Base-by-base conservation (phyloP, 164 flowering plant species). In the Nymphaea colorata region DNA sequence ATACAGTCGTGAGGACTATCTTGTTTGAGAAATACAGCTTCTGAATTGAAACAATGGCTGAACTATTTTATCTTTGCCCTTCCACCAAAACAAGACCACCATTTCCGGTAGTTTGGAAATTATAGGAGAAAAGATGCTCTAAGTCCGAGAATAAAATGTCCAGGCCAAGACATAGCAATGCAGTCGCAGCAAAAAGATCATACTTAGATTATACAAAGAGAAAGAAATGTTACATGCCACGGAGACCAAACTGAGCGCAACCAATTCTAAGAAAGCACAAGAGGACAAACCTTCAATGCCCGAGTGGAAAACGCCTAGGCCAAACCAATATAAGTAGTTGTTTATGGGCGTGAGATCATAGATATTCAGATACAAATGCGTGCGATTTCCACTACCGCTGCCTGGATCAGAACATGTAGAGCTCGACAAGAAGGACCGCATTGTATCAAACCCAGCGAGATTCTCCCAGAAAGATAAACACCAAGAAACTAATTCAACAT, bases 331-430 rank as follows among this genome's bases (percentile, higher is more conserved):
- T 53, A 93, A 81, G 68, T 93, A 93, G 72, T 85, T 83, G 74
- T 90, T 93, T 67, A 86, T 65, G 44, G 92, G 97, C 2, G 98
- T 90, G 42, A 93, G 92, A 84, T 93, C 98, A 77, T 93, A 93
- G n/a, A 93, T 83, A 82, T 93, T 93, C 43, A 90, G 89, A 70
- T 82, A 90, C 76, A 93, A 66, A 67, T 70, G 64, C 41, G 84
- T 74, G 2, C 80, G 70, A 72, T 53, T 77, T 44, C 64, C 72
- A 42, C 78, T 82, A 61, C 74, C 79, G 63, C 71, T 71, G 42
- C 68, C 69, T 2, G 57, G 14, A 51, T 51, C 57, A 51, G 57
- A 51, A 51, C 14, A 2, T 51, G 66, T 5, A 8, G 76, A 70
- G 47, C 72, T 68, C 68, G 76, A 69, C 3, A 82, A 75, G 69